Percentiles rank a stretch among this genome's conserved stretches.
Evolutionary conservation across 140 eudicot species (phyloP).

Genomic region (Stevia rebaudiana): DNA sequence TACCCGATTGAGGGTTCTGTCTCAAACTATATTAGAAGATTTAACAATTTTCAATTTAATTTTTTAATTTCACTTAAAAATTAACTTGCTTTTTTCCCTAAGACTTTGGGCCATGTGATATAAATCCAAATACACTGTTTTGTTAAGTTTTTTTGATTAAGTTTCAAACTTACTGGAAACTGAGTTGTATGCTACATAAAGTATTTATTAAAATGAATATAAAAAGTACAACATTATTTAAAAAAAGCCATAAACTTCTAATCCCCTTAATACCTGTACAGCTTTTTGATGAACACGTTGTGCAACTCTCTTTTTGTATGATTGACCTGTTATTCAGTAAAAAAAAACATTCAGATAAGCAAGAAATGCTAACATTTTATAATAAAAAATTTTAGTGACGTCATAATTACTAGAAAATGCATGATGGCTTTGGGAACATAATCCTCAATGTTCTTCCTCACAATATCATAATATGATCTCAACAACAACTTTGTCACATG

Average conservation of each 20-base stretch:
- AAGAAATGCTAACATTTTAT: background rate
- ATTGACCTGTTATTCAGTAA: slow-evolving; percentile 54
- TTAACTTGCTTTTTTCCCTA: background rate
- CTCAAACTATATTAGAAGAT: background rate
- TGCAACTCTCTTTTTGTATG: slow-evolving; percentile 94
- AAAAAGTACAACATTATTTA: background rate
- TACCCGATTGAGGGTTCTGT: too few species aligned
- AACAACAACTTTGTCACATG: slow-evolving; percentile 60
- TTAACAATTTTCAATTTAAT: background rate
- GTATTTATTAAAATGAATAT: background rate
- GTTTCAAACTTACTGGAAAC: background rate
- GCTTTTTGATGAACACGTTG: slow-evolving; percentile 75
- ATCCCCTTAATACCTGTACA: slow-evolving; percentile 59
- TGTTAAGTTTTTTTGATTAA: background rate
- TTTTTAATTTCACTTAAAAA: background rate
- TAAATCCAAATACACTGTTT: background rate
- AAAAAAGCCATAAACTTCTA: background rate
- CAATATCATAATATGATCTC: slow-evolving; percentile 91
- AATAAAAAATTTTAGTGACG: background rate
- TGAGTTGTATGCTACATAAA: background rate
- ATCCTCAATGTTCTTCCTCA: slow-evolving; percentile 92
- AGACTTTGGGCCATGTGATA: background rate
- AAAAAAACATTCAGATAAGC: background rate
- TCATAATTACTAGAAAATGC: slow-evolving; percentile 81
- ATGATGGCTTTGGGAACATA: slow-evolving; percentile 92